Base-by-base conservation (phyloP, 2,329 filamentous ascomycete genomes). In the Furcasterigmium furcatum region DNA sequence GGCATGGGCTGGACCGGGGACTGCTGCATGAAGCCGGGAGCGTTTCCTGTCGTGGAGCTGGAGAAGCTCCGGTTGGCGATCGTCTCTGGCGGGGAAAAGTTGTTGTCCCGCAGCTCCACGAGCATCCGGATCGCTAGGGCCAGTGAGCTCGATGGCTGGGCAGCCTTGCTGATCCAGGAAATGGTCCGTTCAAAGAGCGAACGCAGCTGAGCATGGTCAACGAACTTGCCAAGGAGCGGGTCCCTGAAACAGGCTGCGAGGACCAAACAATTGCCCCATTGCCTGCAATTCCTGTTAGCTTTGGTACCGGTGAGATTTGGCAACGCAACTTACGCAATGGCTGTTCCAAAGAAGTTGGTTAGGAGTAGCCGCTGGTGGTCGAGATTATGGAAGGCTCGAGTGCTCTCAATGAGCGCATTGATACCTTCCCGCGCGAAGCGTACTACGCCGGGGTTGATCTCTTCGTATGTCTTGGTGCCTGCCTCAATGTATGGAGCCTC, bases 201-300 rank as follows among this genome's bases (percentile, higher is more conserved):
- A 38, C 76, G 69, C 8, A 95, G 68, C 3, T 71, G 66, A 1
- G 74, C 63, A 40, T 70, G 66, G 4, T 80, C 64, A 18, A 95
- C 75, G 24, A 82, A 77, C 5, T 70, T 62, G 5, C 68, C 67
- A 2, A 95, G 76, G 21, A 76, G 67, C 5, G 73, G 76, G 39
- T 92, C 87, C 50, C 77, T 79, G 65, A 83, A 91, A 4, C 86
- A 87, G 2, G 92, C 91, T 21, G 88, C 83, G 3, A 99, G 79
- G n/a, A 95, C 89, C 41, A 97, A 74, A 58, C 96, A 81, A 62
- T 97, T 97, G 47, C 94, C 92, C 73, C 95, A 99, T 89, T 99
- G 94, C 6, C 91, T 95, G 51, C 5, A 38, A 27, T 27, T 35
- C 24, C 7, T 27, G 24, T 22, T 10, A 40, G 14, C n/a, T n/a